These are phyloP conservation scores for Bifiguratus adelaidae DNA, from an alignment of 192 early-diverging fungal species.

Conservation along the genomic window DNA sequence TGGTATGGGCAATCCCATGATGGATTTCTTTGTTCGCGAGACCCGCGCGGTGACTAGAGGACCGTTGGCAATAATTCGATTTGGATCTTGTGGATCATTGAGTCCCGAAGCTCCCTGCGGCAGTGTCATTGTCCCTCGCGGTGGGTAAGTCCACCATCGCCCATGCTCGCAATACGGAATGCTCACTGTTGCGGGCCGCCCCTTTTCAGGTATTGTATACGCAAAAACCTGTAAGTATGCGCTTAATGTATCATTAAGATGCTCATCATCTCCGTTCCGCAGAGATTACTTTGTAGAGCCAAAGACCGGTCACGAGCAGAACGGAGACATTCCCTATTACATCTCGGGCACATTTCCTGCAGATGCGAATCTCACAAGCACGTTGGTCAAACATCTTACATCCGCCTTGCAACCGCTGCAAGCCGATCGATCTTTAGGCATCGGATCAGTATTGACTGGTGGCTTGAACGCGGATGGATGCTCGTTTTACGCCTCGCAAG, in stretches of 20 bases:
- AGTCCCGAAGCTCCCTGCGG: conserved; percentile 35
- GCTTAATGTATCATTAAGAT: no score
- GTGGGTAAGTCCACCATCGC: no score
- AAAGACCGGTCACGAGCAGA: background rate
- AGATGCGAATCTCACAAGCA: conserved; percentile 41
- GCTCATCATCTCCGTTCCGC: no score
- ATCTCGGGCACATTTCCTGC: conserved; percentile 49
- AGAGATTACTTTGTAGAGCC: conserved; percentile 54
- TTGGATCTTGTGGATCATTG: conserved; percentile 83
- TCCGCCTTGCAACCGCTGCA: conserved; percentile 20
- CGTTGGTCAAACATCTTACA: conserved; percentile 17
- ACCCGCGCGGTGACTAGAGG: conserved; percentile 67
- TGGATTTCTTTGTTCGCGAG: conserved; percentile 90
- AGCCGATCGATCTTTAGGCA: no score
- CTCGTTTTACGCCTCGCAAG: conserved; percentile 84
- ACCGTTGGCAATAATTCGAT: conserved; percentile 65
- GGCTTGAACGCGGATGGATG: conserved; percentile 72
- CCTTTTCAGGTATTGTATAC: no score
- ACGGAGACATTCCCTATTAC: conserved; percentile 41
- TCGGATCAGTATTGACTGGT: conserved; percentile 12
- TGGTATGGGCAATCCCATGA: conserved; percentile 68
- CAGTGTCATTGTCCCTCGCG: conserved; percentile 57
- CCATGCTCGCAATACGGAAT: no score
- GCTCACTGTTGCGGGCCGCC: no score
- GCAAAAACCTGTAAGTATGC: conserved; percentile 60